Percentiles rank a stretch among this genome's conserved stretches.
These are phyloP conservation scores for Phytophthora multivora DNA, from an alignment of 352 stramenopile species.

Conservation along the genomic window DNA sequence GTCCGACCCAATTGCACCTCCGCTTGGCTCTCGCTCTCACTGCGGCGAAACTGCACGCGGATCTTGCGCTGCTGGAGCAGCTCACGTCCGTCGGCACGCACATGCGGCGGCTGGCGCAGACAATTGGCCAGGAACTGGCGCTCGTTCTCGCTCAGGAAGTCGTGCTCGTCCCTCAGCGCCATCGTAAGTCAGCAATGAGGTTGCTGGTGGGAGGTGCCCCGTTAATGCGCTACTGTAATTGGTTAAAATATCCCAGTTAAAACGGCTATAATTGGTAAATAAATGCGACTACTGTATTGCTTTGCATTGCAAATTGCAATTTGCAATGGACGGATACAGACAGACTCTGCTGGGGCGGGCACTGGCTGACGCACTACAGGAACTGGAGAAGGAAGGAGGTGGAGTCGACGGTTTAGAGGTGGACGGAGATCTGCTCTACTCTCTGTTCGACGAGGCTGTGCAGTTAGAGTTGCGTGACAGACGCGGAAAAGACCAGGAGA, in stretches of 20 bases:
- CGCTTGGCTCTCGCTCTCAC: conserved; percentile 73
- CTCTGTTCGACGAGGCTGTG: conserved; percentile 60
- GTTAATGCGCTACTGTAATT: too few relatives aligned
- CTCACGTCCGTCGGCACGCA: conserved; percentile 77
- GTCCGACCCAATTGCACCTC: conserved; percentile 81
- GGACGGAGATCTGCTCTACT: conserved; percentile 55
- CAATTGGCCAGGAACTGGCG: conserved; percentile 76
- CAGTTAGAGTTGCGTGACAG: conserved; percentile 28
- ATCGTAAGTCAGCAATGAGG: conserved; percentile 29
- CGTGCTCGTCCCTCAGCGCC: conserved; percentile 63
- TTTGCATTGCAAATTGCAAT: too few relatives aligned
- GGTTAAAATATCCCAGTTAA: too few relatives aligned
- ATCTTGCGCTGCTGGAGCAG: conserved; percentile 86
- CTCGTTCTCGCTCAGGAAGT: conserved; percentile 85
- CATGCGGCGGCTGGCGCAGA: conserved; percentile 58
- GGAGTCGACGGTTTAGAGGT: conserved; percentile 10
- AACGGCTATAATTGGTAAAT: conserved; percentile 19
- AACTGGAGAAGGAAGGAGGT: conserved; percentile 41
- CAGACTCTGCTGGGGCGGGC: conserved; percentile 63
- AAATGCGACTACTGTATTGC: too few relatives aligned
- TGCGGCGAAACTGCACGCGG: conserved; percentile 82
- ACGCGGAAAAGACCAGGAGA: conserved; percentile 5
- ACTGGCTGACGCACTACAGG: conserved; percentile 65
- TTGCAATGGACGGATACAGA: conserved; percentile 66
- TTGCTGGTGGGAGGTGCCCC: conserved; percentile 10